phyloP scores from a whole-genome alignment of 73 alveolate species.

The Paramecium bursaria region DNA sequence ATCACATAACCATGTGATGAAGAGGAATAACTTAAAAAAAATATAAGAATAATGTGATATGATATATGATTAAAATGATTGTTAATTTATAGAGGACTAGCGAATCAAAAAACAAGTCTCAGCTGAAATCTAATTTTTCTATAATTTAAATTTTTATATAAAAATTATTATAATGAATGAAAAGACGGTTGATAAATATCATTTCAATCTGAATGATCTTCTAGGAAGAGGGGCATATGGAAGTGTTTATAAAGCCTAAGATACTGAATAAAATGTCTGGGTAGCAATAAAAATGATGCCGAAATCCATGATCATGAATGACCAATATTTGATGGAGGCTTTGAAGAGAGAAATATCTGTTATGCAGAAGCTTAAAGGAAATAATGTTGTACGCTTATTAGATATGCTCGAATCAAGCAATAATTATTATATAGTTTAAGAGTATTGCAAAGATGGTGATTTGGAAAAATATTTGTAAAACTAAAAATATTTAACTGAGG shows the following conservation, averaged over 20 bases:
- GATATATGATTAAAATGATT: too few relatives aligned
- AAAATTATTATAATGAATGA: slow-evolving; percentile 56
- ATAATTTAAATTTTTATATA: too few relatives aligned
- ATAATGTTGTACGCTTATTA: slow-evolving; percentile 56
- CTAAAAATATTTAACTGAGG: slow-evolving; percentile 49
- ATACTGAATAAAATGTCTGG: slow-evolving; percentile 12
- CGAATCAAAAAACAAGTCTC: too few relatives aligned
- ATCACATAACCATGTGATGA: too few relatives aligned
- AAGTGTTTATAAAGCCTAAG: slow-evolving; percentile 56
- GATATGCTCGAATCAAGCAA: slow-evolving; percentile 60
- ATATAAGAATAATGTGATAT: too few relatives aligned
- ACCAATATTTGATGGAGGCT: slow-evolving; percentile 67
- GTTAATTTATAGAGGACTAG: too few relatives aligned
- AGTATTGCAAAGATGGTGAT: slow-evolving; percentile 69
- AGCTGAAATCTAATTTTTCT: too few relatives aligned
- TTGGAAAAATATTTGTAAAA: slow-evolving; percentile 35
- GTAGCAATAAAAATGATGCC: slow-evolving; percentile 69
- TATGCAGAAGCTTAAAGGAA: slow-evolving; percentile 58
- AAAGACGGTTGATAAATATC: slow-evolving; percentile 68
- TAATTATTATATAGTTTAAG: slow-evolving; percentile 63
- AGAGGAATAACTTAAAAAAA: too few relatives aligned
- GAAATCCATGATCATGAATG: slow-evolving; percentile 4
- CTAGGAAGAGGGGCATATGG: slow-evolving; percentile 63
- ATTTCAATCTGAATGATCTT: slow-evolving; percentile 49
- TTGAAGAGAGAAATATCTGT: slow-evolving; percentile 58